Evolutionary conservation across 1,284 basidiomycete species (phyloP).

Genomic region (Ustilago shanxiensis): DNA sequence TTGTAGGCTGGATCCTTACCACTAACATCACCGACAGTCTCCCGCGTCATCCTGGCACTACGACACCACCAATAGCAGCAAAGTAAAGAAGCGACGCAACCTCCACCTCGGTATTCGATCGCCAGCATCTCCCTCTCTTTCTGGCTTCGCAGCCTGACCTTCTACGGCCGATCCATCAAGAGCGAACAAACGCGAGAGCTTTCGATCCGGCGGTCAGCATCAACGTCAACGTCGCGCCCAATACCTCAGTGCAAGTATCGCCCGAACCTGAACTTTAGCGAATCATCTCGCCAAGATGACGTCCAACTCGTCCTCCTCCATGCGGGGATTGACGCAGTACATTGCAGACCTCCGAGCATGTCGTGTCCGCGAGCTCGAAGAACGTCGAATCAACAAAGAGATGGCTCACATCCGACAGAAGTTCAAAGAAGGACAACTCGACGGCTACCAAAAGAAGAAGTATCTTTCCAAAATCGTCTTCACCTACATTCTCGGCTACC

Average conservation of each 20-base stretch:
- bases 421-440: constrained; percentile 97
- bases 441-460: constrained; percentile 99
- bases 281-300: constrained; percentile 29
- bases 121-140: neutral
- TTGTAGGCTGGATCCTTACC: neutral
- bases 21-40: neutral
- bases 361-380: constrained; percentile 74
- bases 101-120: neutral
- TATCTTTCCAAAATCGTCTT: constrained; percentile 92
- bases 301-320: constrained; percentile 52
- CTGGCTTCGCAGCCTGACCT: neutral
- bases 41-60: neutral
- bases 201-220: neutral
- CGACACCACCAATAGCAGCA: neutral
- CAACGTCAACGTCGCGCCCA: too few species aligned
- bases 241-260: too few species aligned
- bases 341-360: constrained; percentile 97
- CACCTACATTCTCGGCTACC: constrained; percentile 98
- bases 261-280: neutral
- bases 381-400: constrained; percentile 98
- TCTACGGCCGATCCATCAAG: neutral
- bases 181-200: too few species aligned
- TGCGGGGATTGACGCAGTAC: constrained; percentile 77
- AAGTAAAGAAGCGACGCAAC: neutral
- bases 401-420: constrained; percentile 99